Evolutionary conservation across 2,329 filamentous ascomycete genomes (phyloP).

Genomic region (Juglanconis sp.): DNA sequence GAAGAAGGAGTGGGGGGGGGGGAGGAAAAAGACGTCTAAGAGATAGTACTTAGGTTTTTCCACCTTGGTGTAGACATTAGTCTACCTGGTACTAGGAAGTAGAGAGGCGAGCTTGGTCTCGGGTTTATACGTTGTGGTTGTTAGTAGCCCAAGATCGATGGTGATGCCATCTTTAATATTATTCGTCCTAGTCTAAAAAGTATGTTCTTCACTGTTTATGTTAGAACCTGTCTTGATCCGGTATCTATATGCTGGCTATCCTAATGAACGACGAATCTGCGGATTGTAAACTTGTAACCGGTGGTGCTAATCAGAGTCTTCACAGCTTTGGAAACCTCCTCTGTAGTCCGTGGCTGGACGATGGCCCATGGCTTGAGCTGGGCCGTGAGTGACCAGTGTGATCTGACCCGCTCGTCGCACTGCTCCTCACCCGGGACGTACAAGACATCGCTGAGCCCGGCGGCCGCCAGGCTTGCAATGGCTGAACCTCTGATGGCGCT

Average conservation of each 20-base stretch:
- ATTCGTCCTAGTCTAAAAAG: not conserved
- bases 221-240: not conserved
- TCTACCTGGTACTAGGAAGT: not conserved
- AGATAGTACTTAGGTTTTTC: not conserved
- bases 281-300: not conserved
- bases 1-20: no score
- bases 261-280: not conserved
- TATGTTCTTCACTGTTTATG: not conserved
- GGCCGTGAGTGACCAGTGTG: not conserved
- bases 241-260: no score
- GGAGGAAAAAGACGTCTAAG: no score
- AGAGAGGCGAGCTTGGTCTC: not conserved
- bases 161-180: not conserved
- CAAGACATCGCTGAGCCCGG: not conserved
- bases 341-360: not conserved
- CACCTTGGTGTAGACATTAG: constrained; percentile 1
- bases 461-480: not conserved
- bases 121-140: not conserved
- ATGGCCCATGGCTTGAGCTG: not conserved
- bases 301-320: not conserved
- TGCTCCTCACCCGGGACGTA: not conserved
- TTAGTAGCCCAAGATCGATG: constrained; percentile 2
- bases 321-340: not conserved
- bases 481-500: not conserved
- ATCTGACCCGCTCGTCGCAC: not conserved